Evolutionary conservation across 2,329 filamentous ascomycete genomes (phyloP).

Genomic region (Fusarium sp.): DNA sequence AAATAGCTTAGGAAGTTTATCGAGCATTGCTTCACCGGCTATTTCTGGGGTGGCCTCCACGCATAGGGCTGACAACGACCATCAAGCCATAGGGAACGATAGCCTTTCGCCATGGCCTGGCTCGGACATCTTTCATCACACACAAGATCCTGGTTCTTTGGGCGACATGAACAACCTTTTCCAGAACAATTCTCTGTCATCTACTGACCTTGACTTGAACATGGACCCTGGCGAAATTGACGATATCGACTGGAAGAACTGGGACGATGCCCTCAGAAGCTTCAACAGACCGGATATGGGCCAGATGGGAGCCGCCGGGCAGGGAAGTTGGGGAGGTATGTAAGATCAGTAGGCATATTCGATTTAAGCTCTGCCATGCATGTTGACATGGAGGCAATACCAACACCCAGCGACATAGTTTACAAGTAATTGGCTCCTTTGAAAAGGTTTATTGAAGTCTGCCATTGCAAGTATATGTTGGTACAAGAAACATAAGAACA

Average conservation of each 20-base stretch:
- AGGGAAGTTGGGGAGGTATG: constrained; percentile 36
- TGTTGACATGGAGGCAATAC: background rate
- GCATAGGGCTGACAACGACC: background rate
- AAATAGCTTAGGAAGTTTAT: constrained; percentile 21
- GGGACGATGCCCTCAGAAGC: constrained; percentile 27
- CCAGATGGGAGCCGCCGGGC: constrained; percentile 4
- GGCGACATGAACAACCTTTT: constrained; percentile 14
- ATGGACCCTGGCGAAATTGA: constrained; percentile 34
- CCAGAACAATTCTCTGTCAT: background rate
- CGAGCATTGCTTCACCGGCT: constrained; percentile 30
- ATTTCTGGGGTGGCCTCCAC: constrained; percentile 23
- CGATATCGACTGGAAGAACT: constrained; percentile 37
- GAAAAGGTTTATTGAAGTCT: background rate
- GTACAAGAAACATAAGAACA: background rate
- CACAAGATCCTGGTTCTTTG: background rate
- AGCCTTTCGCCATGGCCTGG: constrained; percentile 23
- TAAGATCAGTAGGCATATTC: background rate
- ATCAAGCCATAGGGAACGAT: background rate
- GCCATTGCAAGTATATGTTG: background rate
- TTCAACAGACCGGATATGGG: constrained; percentile 8
- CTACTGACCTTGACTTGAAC: constrained; percentile 17
- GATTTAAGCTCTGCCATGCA: background rate
- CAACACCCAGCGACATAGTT: background rate
- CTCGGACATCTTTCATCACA: constrained; percentile 10
- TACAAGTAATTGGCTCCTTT: background rate